phyloP scores from a whole-genome alignment of 1,284 basidiomycete genomes.

The Leccinum proliferum region DNA sequence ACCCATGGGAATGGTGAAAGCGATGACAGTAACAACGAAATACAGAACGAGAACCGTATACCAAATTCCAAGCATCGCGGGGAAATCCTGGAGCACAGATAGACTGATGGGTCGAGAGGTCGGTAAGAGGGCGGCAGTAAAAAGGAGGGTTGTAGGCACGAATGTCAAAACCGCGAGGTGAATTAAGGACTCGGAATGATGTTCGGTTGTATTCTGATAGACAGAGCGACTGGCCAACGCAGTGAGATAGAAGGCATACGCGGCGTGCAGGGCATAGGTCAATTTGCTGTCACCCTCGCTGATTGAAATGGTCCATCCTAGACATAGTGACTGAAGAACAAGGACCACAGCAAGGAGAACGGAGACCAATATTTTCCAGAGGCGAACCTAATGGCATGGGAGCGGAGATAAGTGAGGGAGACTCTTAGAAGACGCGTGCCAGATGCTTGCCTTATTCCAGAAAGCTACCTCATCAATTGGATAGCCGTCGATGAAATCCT shows the following conservation, averaged over 20 bases:
- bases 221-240: slow-evolving; percentile 50
- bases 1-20: slow-evolving; percentile 61
- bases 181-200: slow-evolving; percentile 59
- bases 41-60: slow-evolving; percentile 28
- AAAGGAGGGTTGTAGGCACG: slow-evolving; percentile 46
- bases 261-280: slow-evolving; percentile 45
- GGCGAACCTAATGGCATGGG: slow-evolving; percentile 40
- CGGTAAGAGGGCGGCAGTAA: slow-evolving; percentile 53
- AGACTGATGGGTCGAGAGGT: slow-evolving; percentile 19
- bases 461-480: slow-evolving; percentile 69
- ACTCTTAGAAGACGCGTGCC: not conserved
- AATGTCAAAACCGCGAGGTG: slow-evolving; percentile 61
- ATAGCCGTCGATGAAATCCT: slow-evolving; percentile 70
- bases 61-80: slow-evolving; percentile 16
- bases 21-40: slow-evolving; percentile 31
- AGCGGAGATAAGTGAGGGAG: slow-evolving; percentile 3
- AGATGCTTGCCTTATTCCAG: slow-evolving; percentile 57
- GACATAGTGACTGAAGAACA: slow-evolving; percentile 44
- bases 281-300: slow-evolving; percentile 32
- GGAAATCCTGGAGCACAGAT: slow-evolving; percentile 7
- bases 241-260: slow-evolving; percentile 59
- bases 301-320: slow-evolving; percentile 46
- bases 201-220: slow-evolving; percentile 39
- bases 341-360: slow-evolving; percentile 41
- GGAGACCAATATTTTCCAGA: slow-evolving; percentile 50